phyloP scores from a whole-genome alignment of 78 protist genomes.

The Dictyostelium discoideum region DNA sequence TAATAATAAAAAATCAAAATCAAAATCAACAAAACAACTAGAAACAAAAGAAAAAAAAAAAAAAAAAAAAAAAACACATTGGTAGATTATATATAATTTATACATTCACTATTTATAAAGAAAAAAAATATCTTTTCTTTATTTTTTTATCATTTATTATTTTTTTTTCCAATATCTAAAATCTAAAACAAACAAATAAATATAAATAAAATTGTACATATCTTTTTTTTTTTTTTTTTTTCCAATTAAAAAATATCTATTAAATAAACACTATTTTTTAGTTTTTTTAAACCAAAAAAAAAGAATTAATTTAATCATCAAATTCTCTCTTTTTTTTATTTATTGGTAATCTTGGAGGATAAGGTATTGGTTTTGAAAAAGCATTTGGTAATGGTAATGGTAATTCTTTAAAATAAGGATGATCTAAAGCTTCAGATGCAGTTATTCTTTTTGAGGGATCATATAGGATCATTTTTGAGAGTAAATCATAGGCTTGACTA shows the following conservation, averaged over 20 bases:
- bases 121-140: neutral
- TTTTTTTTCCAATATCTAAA: neutral
- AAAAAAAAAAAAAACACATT: neutral
- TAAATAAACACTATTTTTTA: too few relatives aligned
- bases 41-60: neutral
- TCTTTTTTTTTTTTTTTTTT: neutral
- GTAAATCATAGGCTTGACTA: constrained; percentile 49
- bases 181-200: neutral
- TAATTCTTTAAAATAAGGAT: constrained; percentile 89
- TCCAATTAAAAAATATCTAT: neutral
- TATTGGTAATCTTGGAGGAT: constrained; percentile 29
- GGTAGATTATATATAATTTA: too few relatives aligned
- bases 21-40: too few relatives aligned
- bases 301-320: neutral
- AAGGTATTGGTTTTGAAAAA: constrained; percentile 12
- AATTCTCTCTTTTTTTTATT: constrained; percentile 39
- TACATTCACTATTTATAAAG: neutral
- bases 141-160: neutral
- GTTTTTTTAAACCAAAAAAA: neutral
- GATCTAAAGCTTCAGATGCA: constrained; percentile 89
- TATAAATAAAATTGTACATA: neutral
- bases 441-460: constrained; percentile 89
- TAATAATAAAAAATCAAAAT: too few relatives aligned
- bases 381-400: constrained; percentile 73
- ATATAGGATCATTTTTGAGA: constrained; percentile 80